Evolutionary conservation across 805 yeast genomes (phyloP).

Genomic region (Saturnispora quitensis): DNA sequence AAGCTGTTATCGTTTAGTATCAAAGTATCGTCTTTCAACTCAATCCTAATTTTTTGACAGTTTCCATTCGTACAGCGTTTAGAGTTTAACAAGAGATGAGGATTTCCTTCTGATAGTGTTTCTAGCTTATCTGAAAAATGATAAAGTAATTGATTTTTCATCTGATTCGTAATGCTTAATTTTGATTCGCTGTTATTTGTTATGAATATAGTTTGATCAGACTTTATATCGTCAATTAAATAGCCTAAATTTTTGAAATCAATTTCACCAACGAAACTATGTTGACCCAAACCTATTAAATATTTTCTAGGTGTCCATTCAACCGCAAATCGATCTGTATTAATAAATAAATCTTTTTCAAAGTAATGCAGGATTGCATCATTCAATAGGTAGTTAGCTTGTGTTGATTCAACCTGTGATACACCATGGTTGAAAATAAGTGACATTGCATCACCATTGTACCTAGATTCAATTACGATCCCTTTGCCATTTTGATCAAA

Average conservation of each 20-base stretch:
- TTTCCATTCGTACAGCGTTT: conserved; percentile 45
- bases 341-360: conserved; percentile 22
- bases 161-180: conserved; percentile 23
- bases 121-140: conserved; percentile 47
- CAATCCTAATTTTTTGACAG: conserved; percentile 51
- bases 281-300: conserved; percentile 48
- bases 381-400: conserved; percentile 34
- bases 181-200: conserved; percentile 28
- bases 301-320: conserved; percentile 47
- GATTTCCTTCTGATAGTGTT: conserved; percentile 1
- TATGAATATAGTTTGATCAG: conserved; percentile 56
- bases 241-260: conserved; percentile 46
- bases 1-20: conserved; percentile 40
- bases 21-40: conserved; percentile 24
- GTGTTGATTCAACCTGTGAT: conserved; percentile 24
- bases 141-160: conserved; percentile 39
- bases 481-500: conserved; percentile 24
- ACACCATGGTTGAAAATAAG: conserved; percentile 22
- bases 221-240: conserved; percentile 45
- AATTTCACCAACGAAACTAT: conserved; percentile 61
- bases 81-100: conserved; percentile 34
- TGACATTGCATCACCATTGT: conserved; percentile 28
- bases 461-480: conserved; percentile 16
- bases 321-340: conserved; percentile 16
- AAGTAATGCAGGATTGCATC: conserved; percentile 46